phyloP scores from a whole-genome alignment of 2,329 filamentous ascomycete species.

The Alternaria atra region DNA sequence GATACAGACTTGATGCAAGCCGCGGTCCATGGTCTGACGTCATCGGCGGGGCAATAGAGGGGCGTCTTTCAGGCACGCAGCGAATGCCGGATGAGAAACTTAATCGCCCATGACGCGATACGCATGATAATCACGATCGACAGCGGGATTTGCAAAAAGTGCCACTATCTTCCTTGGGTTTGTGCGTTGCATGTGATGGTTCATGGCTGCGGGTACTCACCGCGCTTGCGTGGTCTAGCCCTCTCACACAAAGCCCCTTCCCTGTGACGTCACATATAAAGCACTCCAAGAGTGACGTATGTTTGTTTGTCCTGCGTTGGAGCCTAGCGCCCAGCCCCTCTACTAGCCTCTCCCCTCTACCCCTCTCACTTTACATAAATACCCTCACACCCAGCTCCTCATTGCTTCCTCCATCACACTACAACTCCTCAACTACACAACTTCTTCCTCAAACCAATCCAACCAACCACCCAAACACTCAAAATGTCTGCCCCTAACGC shows the following conservation, averaged over 20 bases:
- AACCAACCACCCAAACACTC: slow-evolving; percentile 28
- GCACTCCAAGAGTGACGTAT: slow-evolving; percentile 5
- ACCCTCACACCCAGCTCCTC: slow-evolving; percentile 16
- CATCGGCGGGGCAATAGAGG: slow-evolving; percentile 15
- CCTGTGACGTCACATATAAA: slow-evolving; percentile 8
- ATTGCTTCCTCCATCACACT: slow-evolving; percentile 24
- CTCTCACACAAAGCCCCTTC: slow-evolving; percentile 5
- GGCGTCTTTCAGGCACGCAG: slow-evolving; percentile 16
- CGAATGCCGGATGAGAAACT: slow-evolving; percentile 11
- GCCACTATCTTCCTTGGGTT: slow-evolving; percentile 13
- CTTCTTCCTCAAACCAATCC: slow-evolving; percentile 11
- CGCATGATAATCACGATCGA: slow-evolving; percentile 25
- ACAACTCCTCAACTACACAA: slow-evolving; percentile 11
- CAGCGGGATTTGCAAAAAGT: slow-evolving; percentile 19
- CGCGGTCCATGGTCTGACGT: slow-evolving; percentile 9
- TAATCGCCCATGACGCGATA: slow-evolving; percentile 19
- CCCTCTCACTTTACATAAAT: slow-evolving; percentile 27
- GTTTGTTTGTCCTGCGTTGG: slow-evolving; percentile 10
- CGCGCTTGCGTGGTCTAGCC: slow-evolving; percentile 12
- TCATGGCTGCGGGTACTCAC: slow-evolving; percentile 6
- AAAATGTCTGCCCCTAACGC: slow-evolving; percentile 57
- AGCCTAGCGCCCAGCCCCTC: slow-evolving; percentile 10
- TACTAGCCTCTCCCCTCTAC: slow-evolving; percentile 2
- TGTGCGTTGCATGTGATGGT: slow-evolving; percentile 11
- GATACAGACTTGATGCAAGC: slow-evolving; percentile 1